A percentile compares a stretch with the other conserved stretches of the same genome.
phyloP scores from a whole-genome alignment of 169 alveolate species.

The Plasmodium gaboni region DNA sequence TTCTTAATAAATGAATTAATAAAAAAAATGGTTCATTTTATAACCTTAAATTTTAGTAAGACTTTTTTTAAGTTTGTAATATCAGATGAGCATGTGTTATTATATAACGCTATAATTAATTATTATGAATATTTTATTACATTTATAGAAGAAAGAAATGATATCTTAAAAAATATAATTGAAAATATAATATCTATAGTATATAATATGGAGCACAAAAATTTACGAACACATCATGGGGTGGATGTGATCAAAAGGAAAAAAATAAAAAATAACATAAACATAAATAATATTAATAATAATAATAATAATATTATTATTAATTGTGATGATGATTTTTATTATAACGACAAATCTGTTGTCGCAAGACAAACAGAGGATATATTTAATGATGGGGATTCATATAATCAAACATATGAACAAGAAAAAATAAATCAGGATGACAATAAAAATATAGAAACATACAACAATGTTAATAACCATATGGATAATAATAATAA shows the following conservation, averaged over 20 bases:
- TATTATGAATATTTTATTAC: constrained; percentile 55
- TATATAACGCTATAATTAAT: constrained; percentile 38
- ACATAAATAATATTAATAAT: no score
- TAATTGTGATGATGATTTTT: no score
- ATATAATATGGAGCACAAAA: neutral
- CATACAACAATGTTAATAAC: no score
- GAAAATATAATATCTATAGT: neutral
- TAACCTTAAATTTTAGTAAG: constrained; percentile 19
- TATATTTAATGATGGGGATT: neutral
- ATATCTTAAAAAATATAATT: constrained; percentile 3
- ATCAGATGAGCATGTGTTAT: constrained; percentile 1
- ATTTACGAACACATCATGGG: neutral
- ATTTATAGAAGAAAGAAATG: constrained; percentile 55
- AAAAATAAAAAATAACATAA: no score
- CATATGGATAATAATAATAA: neutral
- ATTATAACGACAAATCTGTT: neutral
- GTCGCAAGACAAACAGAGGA: neutral
- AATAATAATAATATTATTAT: no score
- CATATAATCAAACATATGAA: no score
- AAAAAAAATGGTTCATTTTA: constrained; percentile 20
- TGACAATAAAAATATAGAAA: neutral
- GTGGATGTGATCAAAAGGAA: no score
- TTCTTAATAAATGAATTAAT: constrained; percentile 8
- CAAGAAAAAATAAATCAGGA: neutral
- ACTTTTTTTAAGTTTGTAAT: constrained; percentile 45